Evolutionary conservation across 1,139 yeast species (phyloP).

Genomic region (Hemisphaericaspora xylofermentans): DNA sequence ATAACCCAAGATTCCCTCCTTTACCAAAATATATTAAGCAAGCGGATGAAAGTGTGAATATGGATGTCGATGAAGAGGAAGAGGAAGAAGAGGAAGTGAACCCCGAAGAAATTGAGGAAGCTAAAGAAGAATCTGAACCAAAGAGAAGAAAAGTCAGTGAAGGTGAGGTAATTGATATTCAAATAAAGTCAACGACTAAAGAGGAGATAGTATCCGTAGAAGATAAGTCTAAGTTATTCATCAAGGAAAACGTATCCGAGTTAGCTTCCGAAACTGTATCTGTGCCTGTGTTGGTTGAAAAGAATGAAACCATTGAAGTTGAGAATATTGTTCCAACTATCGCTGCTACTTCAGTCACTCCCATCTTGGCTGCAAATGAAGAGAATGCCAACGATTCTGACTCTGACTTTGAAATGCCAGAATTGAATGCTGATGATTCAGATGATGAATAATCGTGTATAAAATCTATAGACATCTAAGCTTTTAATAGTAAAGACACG

Average conservation of each 20-base stretch:
- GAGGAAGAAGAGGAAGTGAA: conserved; percentile 13
- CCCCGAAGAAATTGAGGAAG: conserved; percentile 12
- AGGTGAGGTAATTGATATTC: conserved; percentile 5
- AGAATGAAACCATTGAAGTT: background rate
- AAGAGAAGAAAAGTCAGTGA: conserved; percentile 7
- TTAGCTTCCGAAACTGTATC: conserved; percentile 13
- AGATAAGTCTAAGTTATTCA: conserved; percentile 10
- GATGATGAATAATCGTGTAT: conserved; percentile 19
- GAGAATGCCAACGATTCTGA: conserved; percentile 25
- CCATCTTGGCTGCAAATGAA: conserved; percentile 10
- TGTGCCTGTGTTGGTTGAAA: conserved; percentile 12
- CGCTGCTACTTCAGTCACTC: background rate
- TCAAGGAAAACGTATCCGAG: background rate
- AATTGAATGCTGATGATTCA: conserved; percentile 32
- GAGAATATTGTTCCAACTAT: background rate
- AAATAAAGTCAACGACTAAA: conserved; percentile 17
- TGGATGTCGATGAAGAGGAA: conserved; percentile 16
- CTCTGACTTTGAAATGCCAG: conserved; percentile 62
- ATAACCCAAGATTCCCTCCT: conserved; percentile 80
- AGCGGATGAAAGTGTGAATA: conserved; percentile 19
- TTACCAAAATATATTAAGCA: conserved; percentile 38
- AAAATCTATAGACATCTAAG: too few species aligned
- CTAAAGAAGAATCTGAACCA: background rate
- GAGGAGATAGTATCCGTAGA: conserved; percentile 10
- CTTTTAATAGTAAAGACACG: too few species aligned